Evolutionary conservation across 495 filamentous ascomycete genomes (phyloP), one percentile per base, ranked within the genome.

Genomic region (Terfezia claveryi): DNA sequence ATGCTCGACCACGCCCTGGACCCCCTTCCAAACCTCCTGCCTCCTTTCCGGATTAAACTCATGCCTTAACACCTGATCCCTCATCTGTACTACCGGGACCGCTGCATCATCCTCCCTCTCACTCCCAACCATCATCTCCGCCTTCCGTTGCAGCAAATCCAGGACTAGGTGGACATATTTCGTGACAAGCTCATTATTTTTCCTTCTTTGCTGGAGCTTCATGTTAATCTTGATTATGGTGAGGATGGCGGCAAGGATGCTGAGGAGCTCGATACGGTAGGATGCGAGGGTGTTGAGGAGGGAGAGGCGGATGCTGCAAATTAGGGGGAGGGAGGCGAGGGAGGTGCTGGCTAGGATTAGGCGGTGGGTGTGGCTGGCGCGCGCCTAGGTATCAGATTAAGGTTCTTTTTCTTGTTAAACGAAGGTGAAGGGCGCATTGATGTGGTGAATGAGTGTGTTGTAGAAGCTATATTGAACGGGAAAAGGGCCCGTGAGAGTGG

Each of bases 221-320:
- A 3, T 20, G 3, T 65, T 65, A 10, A 44, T 38, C 36, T 55
- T 55, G 23, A 44, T 55, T 23, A 53, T 79, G 76, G 61, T 73
- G 73, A 52, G 74, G 68, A 12, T 67, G 62, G 64, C 80, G 72
- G 53, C 71, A 69, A 56, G 73, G 64, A 85, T 85, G 49, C 73
- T 57, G 10, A 75, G 56, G 12, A 95, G 77, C 76, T 81, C 72
- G 78, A 92, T 72, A 85, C 91, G 79, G 94, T 96, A 77, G 81
- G 82, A 76, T 76, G 84, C 80, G 85, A 94, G 69, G 75, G 89
- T 78, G 79, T 83, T 81, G 73, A 84, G 78, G 77, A 92, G 71
- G 72, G 86, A 87, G 73, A 88, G 80, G 72, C 77, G 78, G 84
- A 88, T 61, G 71, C 85, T 78, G 73, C 92, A 99, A 71, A 68